Conservation (phyloP, 2,329 filamentous ascomycete genomes). For the Fusarium palustre region DNA sequence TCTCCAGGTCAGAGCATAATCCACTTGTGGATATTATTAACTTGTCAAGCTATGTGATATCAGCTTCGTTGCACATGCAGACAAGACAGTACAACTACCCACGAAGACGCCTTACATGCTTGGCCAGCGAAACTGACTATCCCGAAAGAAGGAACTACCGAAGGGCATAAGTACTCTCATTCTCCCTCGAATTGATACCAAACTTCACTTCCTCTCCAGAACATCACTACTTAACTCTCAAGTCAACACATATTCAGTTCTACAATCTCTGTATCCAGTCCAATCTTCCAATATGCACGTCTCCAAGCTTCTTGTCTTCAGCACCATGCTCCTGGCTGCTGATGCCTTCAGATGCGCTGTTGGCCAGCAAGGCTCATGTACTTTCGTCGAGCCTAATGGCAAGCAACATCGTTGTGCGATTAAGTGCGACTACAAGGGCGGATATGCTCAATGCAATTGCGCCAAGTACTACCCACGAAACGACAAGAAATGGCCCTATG, state of each 20-base stretch:
- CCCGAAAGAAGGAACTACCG: background rate
- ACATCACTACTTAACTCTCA: background rate
- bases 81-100: background rate
- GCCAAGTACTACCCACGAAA: background rate
- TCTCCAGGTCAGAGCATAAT: background rate
- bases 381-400: background rate
- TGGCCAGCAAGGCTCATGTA: constrained; percentile 3
- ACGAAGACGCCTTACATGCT: background rate
- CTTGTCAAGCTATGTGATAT: background rate
- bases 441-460: background rate
- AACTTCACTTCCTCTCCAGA: background rate
- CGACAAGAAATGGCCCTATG: background rate
- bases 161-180: background rate
- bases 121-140: background rate
- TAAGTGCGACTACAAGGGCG: background rate
- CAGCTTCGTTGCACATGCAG: background rate
- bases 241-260: background rate
- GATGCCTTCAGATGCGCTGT: background rate
- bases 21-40: background rate
- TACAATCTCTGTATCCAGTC: background rate
- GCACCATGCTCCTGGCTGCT: background rate
- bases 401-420: background rate
- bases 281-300: background rate
- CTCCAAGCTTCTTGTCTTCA: background rate
- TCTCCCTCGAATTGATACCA: background rate